Conservation (phyloP, 1,284 basidiomycete species). For the Volvariella volvacea region DNA sequence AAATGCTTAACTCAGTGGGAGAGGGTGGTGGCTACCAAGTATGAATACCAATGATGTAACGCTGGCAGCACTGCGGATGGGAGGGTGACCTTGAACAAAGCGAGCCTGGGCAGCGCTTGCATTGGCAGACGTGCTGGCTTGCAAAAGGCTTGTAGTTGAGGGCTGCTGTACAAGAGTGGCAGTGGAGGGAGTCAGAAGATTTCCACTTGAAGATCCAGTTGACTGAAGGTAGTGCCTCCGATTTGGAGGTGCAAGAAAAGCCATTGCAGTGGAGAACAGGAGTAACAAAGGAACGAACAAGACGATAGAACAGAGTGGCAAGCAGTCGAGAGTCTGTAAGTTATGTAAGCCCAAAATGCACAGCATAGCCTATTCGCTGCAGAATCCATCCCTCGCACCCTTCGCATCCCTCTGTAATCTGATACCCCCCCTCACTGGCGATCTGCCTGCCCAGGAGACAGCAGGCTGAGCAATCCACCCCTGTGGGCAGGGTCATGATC, state of each 20-base stretch:
- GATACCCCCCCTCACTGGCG: too few relatives aligned
- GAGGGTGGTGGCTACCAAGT: neutral
- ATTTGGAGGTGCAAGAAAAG: constrained; percentile 12
- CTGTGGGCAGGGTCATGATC: neutral
- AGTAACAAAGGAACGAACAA: too few relatives aligned
- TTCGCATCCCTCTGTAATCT: too few relatives aligned
- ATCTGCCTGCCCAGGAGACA: too few relatives aligned
- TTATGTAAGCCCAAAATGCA: too few relatives aligned
- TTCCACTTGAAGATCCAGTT: too few relatives aligned
- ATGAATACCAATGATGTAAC: constrained; percentile 33
- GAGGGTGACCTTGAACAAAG: constrained; percentile 33
- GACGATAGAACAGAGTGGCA: too few relatives aligned
- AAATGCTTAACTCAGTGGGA: neutral
- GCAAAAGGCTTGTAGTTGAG: constrained; percentile 28
- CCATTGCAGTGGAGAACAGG: constrained; percentile 11
- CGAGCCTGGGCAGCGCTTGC: constrained; percentile 23
- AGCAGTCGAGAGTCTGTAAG: too few relatives aligned
- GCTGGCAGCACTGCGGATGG: constrained; percentile 32
- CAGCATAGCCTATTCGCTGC: too few relatives aligned
- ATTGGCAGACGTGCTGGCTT: constrained; percentile 2
- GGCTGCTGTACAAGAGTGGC: constrained; percentile 39
- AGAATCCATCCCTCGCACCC: too few relatives aligned
- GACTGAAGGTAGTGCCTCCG: too few relatives aligned
- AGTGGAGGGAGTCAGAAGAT: constrained; percentile 36
- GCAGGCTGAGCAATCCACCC: neutral